These are phyloP conservation scores for Cyathus striatus DNA, from an alignment of 768 basidiomycete species.

Conservation along the genomic window DNA sequence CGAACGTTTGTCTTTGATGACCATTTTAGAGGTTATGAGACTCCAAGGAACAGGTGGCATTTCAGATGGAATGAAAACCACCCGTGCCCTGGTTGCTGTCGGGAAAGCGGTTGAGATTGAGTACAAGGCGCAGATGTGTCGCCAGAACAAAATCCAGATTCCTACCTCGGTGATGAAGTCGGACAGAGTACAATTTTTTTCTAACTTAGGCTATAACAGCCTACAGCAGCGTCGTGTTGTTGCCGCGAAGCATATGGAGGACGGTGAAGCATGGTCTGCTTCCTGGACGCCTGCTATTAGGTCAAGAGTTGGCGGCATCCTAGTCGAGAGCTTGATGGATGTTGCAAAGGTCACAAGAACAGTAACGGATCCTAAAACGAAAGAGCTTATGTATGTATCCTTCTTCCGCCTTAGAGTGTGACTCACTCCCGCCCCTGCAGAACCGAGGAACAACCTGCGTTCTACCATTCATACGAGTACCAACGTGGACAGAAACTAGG, in stretches of 20 bases:
- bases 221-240: constrained; percentile 62
- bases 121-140: constrained; percentile 81
- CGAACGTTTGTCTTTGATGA: constrained; percentile 80
- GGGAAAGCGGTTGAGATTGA: constrained; percentile 88
- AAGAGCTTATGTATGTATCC: constrained; percentile 46
- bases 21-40: constrained; percentile 86
- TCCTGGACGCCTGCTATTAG: constrained; percentile 79
- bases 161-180: constrained; percentile 26
- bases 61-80: constrained; percentile 84
- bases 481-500: constrained; percentile 93
- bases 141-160: constrained; percentile 51
- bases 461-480: constrained; percentile 90
- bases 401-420: neutral
- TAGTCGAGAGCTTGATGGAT: constrained; percentile 82
- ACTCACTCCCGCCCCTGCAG: constrained; percentile 24
- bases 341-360: constrained; percentile 71
- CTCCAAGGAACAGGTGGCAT: constrained; percentile 73
- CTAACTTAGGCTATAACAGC: constrained; percentile 52
- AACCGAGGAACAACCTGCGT: constrained; percentile 81
- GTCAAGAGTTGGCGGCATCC: constrained; percentile 73
- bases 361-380: constrained; percentile 50
- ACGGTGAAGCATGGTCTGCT: constrained; percentile 69
- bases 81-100: constrained; percentile 72
- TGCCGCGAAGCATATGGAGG: constrained; percentile 58
- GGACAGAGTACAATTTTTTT: constrained; percentile 44